Evolutionary conservation across 345 rosid genomes (phyloP).

Genomic region (Gossypium herbaceum): DNA sequence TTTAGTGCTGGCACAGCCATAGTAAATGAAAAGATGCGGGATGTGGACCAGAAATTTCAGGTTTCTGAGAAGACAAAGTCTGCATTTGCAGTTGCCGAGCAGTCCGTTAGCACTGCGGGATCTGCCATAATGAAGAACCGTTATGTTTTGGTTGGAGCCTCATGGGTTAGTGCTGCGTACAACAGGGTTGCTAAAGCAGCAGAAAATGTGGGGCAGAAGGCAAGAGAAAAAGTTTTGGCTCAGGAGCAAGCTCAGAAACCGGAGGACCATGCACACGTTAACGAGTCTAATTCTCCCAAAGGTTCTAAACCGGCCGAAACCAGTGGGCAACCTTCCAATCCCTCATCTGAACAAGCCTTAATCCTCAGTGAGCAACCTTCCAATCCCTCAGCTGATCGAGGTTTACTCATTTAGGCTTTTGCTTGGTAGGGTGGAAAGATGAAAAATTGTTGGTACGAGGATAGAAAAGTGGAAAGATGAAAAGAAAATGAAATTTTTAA

Average conservation of each 20-base stretch:
- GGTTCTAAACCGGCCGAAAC: constrained; percentile 11
- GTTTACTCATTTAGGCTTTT: background rate
- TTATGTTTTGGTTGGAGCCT: constrained; percentile 62
- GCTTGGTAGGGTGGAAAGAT: background rate
- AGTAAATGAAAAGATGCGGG: constrained; percentile 73
- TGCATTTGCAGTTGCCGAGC: constrained; percentile 77
- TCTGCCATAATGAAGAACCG: constrained; percentile 81
- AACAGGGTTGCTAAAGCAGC: constrained; percentile 78
- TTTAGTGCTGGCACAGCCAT: constrained; percentile 63
- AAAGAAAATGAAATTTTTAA: background rate
- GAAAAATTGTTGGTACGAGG: too few species aligned
- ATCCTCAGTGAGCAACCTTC: background rate
- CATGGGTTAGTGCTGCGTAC: constrained; percentile 84
- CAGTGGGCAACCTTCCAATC: constrained; percentile 4
- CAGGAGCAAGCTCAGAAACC: constrained; percentile 39
- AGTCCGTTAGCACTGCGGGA: constrained; percentile 73
- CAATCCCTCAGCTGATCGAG: background rate
- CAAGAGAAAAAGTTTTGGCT: constrained; percentile 68
- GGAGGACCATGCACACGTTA: constrained; percentile 43
- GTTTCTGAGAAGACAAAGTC: constrained; percentile 84
- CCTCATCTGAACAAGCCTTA: background rate
- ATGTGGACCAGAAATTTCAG: constrained; percentile 85
- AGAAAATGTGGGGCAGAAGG: constrained; percentile 79
- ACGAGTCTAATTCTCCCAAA: constrained; percentile 25
- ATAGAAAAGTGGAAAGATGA: background rate